phyloP scores from a whole-genome alignment of 1,139 yeast genomes.

The Pichia cactophila region DNA sequence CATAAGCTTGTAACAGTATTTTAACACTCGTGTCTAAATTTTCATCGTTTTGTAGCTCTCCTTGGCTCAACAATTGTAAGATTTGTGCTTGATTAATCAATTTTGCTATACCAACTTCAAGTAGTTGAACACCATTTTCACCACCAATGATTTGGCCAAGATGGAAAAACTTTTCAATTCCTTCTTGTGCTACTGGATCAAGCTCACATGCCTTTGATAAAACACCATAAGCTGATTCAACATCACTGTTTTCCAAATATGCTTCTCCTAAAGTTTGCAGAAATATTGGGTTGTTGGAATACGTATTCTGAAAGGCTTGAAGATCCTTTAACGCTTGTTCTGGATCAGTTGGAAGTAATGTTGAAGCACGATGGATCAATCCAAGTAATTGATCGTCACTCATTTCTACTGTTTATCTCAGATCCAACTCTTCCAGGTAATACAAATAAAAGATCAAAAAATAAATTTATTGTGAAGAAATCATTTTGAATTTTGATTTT shows the following conservation, averaged over 20 bases:
- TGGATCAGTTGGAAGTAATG: constrained; percentile 31
- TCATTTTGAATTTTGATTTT: too few relatives aligned
- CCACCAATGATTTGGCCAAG: constrained; percentile 91
- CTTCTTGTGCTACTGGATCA: constrained; percentile 59
- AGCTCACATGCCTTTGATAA: constrained; percentile 56
- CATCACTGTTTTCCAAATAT: constrained; percentile 67
- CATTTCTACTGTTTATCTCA: background rate
- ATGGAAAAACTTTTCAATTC: constrained; percentile 77
- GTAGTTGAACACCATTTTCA: constrained; percentile 56
- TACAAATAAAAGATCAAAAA: background rate
- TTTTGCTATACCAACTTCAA: constrained; percentile 55
- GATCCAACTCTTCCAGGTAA: too few relatives aligned
- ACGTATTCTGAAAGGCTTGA: constrained; percentile 28
- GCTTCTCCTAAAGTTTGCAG: constrained; percentile 63
- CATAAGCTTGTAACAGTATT: constrained; percentile 28
- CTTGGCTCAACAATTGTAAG: constrained; percentile 23
- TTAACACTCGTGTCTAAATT: constrained; percentile 25
- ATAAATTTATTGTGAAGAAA: background rate
- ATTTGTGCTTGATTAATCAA: constrained; percentile 33
- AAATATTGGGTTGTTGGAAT: constrained; percentile 29
- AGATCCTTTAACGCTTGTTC: constrained; percentile 36
- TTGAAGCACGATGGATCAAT: constrained; percentile 28
- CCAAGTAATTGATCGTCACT: constrained; percentile 13
- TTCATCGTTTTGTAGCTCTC: constrained; percentile 26
- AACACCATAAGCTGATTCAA: constrained; percentile 67